Conservation (phyloP, 169 alveolate genomes). For the Cryptosporidium sp. region DNA sequence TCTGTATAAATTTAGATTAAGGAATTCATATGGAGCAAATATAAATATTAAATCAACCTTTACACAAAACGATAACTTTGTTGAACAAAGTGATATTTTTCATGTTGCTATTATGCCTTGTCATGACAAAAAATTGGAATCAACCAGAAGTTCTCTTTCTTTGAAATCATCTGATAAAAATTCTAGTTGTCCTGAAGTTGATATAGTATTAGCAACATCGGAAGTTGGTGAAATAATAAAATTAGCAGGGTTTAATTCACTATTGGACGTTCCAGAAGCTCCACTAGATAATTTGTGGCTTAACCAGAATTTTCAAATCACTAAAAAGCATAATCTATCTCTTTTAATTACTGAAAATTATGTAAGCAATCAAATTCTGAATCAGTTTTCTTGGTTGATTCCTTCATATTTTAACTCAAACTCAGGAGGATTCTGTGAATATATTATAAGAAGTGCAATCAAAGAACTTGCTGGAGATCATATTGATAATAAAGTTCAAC, state of each 20-base stretch:
- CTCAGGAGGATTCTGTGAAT: conserved; percentile 86
- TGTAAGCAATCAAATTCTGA: background rate
- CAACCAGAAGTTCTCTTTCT: conserved; percentile 82
- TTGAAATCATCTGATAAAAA: background rate
- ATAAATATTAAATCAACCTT: background rate
- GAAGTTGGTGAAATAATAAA: conserved; percentile 37
- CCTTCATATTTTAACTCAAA: conserved; percentile 77
- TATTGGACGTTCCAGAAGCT: conserved; percentile 53
- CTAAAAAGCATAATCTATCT: background rate
- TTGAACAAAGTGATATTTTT: conserved; percentile 77
- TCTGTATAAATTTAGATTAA: conserved; percentile 4
- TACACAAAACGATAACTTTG: background rate
- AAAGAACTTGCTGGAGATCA: background rate
- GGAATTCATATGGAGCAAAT: background rate
- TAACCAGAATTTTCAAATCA: conserved; percentile 9
- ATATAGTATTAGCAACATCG: conserved; percentile 65
- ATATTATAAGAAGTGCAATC: conserved; percentile 80
- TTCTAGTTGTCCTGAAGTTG: conserved; percentile 62
- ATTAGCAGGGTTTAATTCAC: conserved; percentile 30
- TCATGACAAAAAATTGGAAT: conserved; percentile 93
- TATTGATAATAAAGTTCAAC: background rate
- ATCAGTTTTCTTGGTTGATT: conserved; percentile 43
- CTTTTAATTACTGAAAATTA: background rate
- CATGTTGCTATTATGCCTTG: conserved; percentile 92
- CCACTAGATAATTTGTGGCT: conserved; percentile 67